Evolutionary conservation across 2,329 filamentous ascomycete species (phyloP).

Genomic region (Aspergillus calidoustus): DNA sequence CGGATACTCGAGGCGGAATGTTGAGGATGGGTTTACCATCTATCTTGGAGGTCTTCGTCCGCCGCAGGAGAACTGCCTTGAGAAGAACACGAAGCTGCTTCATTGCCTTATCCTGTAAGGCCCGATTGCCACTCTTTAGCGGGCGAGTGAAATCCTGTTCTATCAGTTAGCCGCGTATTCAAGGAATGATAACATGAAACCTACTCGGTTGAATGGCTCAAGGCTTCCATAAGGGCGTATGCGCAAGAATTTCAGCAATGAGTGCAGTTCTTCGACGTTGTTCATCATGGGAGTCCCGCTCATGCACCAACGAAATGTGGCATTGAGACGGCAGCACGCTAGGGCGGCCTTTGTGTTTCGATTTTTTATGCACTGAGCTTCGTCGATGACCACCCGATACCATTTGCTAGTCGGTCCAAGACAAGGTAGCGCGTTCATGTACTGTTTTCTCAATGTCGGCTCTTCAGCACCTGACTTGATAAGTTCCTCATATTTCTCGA

Average conservation of each 20-base stretch:
- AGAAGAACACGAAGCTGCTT: slow-evolving; percentile 73
- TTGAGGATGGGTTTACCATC: slow-evolving; percentile 77
- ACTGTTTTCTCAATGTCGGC: slow-evolving; percentile 17
- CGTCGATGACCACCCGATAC: slow-evolving; percentile 75
- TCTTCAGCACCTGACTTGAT: slow-evolving; percentile 51
- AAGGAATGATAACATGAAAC: slow-evolving; percentile 26
- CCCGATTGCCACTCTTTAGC: slow-evolving; percentile 49
- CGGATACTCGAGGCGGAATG: slow-evolving; percentile 68
- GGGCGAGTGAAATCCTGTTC: slow-evolving; percentile 57
- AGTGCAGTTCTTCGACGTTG: slow-evolving; percentile 74
- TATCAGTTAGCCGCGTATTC: not conserved
- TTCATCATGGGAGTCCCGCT: slow-evolving; percentile 93
- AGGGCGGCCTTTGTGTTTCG: slow-evolving; percentile 64
- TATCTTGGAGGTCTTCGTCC: slow-evolving; percentile 78
- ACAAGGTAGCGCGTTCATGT: slow-evolving; percentile 55
- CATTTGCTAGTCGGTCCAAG: slow-evolving; percentile 65
- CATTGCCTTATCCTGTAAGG: slow-evolving; percentile 61
- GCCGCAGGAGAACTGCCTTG: slow-evolving; percentile 79
- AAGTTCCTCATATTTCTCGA: slow-evolving; percentile 57
- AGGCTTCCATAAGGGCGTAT: slow-evolving; percentile 75
- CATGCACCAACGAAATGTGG: slow-evolving; percentile 72
- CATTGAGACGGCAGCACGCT: slow-evolving; percentile 62
- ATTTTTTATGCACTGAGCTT: slow-evolving; percentile 83
- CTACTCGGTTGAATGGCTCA: slow-evolving; percentile 63
- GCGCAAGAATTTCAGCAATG: slow-evolving; percentile 74